phyloP scores from a whole-genome alignment of 768 basidiomycete genomes.

The Rhizopogon sp. region DNA sequence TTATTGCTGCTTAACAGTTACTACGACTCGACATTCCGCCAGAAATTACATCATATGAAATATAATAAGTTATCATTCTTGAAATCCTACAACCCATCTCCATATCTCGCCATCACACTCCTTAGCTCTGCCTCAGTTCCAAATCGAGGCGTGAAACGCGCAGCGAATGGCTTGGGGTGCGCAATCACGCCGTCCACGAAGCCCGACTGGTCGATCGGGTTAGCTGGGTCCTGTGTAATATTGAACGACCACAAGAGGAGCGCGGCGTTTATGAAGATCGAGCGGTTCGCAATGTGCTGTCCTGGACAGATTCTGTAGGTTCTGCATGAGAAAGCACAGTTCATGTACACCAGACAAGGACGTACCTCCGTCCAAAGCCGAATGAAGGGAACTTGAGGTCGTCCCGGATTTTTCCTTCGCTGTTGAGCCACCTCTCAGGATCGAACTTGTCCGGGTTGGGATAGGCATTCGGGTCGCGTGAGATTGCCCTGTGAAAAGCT shows the following conservation, averaged over 20 bases:
- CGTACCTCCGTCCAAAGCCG: constrained; percentile 46
- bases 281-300: constrained; percentile 55
- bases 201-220: constrained; percentile 55
- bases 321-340: background rate
- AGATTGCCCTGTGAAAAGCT: constrained; percentile 38
- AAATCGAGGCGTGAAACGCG: constrained; percentile 46
- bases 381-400: constrained; percentile 51
- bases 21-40: too few species aligned
- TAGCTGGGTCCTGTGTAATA: constrained; percentile 42
- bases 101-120: constrained; percentile 21
- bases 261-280: constrained; percentile 61
- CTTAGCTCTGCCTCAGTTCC: constrained; percentile 19
- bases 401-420: constrained; percentile 37
- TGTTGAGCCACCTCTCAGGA: constrained; percentile 50
- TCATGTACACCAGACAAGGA: background rate
- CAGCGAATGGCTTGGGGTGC: constrained; percentile 60
- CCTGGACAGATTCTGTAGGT: constrained; percentile 58
- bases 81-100: constrained; percentile 9
- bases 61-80: too few species aligned
- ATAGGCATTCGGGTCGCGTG: constrained; percentile 53
- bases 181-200: constrained; percentile 63
- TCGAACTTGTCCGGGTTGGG: constrained; percentile 56
- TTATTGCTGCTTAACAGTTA: too few species aligned
- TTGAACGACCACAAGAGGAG: constrained; percentile 64
- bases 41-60: background rate